These are phyloP conservation scores for Arthrobotrys sphaeroides DNA, from an alignment of 2,329 filamentous ascomycete genomes.

Conservation along the genomic window DNA sequence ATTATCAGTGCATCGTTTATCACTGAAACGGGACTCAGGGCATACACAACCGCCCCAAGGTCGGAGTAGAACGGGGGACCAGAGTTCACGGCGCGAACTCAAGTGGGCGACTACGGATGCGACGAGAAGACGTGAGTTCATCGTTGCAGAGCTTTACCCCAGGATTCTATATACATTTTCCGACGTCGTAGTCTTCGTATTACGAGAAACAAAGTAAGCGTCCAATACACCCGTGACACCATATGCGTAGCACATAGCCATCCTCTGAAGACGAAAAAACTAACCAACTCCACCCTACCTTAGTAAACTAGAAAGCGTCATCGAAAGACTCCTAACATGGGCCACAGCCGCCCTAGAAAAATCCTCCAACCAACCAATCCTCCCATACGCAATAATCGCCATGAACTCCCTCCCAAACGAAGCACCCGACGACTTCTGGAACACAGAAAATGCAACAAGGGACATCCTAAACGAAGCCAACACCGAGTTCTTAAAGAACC, in stretches of 20 bases:
- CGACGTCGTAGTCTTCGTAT: slow-evolving; percentile 64
- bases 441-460: slow-evolving; percentile 62
- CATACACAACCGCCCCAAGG: too few relatives aligned
- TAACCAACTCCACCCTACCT: background rate
- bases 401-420: slow-evolving; percentile 64
- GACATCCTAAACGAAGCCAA: slow-evolving; percentile 60
- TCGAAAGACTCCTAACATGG: slow-evolving; percentile 65
- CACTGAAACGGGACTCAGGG: too few relatives aligned
- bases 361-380: slow-evolving; percentile 67
- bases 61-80: slow-evolving; percentile 5
- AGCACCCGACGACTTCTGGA: slow-evolving; percentile 63
- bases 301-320: slow-evolving; percentile 62
- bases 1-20: too few relatives aligned
- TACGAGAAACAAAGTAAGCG: slow-evolving; percentile 61
- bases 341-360: slow-evolving; percentile 66
- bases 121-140: slow-evolving; percentile 61
- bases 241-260: background rate
- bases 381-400: slow-evolving; percentile 68
- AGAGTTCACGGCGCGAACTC: slow-evolving; percentile 13
- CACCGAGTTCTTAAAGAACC: slow-evolving; percentile 60
- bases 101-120: slow-evolving; percentile 60
- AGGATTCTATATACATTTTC: slow-evolving; percentile 65
- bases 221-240: background rate
- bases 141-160: slow-evolving; percentile 63
- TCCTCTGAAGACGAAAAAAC: background rate